Conservation (phyloP, 2,329 filamentous ascomycete genomes). For the Mollisia scopiformis region DNA sequence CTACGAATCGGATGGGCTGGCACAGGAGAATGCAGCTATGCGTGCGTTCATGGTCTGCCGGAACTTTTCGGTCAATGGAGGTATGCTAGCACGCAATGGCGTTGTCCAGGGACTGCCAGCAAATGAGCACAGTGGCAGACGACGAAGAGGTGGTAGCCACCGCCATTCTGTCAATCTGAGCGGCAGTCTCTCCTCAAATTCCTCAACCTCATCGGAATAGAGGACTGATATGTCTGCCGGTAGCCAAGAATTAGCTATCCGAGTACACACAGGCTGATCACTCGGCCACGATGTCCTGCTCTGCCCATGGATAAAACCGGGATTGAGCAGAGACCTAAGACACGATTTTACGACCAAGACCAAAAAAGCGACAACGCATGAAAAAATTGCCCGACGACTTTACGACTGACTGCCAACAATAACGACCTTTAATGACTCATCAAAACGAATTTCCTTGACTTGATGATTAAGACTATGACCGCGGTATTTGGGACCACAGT, state of each 20-base stretch:
- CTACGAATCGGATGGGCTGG: constrained; percentile 80
- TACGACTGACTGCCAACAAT: constrained; percentile 3
- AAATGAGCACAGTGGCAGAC: constrained; percentile 36
- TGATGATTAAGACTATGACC: constrained; percentile 29
- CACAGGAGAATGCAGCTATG: constrained; percentile 92
- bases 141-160: constrained; percentile 34
- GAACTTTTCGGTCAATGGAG: constrained; percentile 96
- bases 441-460: constrained; percentile 21
- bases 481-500: constrained; percentile 34
- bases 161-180: constrained; percentile 38
- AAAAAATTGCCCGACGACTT: constrained; percentile 19
- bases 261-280: constrained; percentile 17
- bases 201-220: constrained; percentile 37
- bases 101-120: constrained; percentile 68
- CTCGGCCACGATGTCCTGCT: constrained; percentile 19
- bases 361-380: constrained; percentile 26
- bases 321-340: constrained; percentile 8
- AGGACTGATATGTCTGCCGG: constrained; percentile 27
- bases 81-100: constrained; percentile 76
- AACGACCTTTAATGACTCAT: constrained; percentile 21
- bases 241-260: constrained; percentile 33
- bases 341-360: constrained; percentile 30
- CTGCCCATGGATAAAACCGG: constrained; percentile 15
- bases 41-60: constrained; percentile 97
- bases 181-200: constrained; percentile 39